Evolutionary conservation across 768 basidiomycete genomes (phyloP), one percentile per base, ranked within the genome.

Genomic region (Chalciporus sphaerocephalus): DNA sequence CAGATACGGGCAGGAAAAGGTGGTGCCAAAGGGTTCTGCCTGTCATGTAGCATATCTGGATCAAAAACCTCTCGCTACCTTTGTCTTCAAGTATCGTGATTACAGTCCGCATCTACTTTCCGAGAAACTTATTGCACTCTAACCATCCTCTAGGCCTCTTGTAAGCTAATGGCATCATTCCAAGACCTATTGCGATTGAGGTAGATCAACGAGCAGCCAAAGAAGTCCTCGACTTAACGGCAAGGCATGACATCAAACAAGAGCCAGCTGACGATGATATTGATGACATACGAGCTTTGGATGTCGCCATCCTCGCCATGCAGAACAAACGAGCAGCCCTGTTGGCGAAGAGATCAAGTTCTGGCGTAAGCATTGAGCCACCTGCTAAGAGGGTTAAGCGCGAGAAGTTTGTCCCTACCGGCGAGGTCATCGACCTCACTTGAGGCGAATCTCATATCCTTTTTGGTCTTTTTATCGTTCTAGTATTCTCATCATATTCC

Each of bases 371-470:
- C 12, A 36, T 25, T 16, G 39, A 32, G 41, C 52, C 35, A 20
- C 57, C 48, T 24, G 30, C 40, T 13, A 65, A 67, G 54, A 67
- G 38, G 44, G 47, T 60, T 6, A 65, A 65, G 30, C 50, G 53
- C 30, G 65, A 66, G 46, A 47, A 48, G 22, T 11, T 37, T 23
- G 28, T 54, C 38, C 48, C 36, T 25, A 24, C 27, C n/a, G 50
- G 53, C 16, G 65, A 65, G 25, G 47, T 67, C 30, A 65, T 65
- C 34, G 63, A 67, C 41, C 38, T 65, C 51, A 67, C 62, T 28
- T 64, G 53, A 61, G 24, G 38, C 22, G 12, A 15, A 37, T 30
- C 15, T 4, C 20, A 17, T 37, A 11, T 13, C 15, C 12, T 51
- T 33, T 42, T 46, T 38, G 21, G 21, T 12, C 42, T 33, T 28